phyloP scores from a whole-genome alignment of 2,329 filamentous ascomycete species.

The Claviceps spartinae region DNA sequence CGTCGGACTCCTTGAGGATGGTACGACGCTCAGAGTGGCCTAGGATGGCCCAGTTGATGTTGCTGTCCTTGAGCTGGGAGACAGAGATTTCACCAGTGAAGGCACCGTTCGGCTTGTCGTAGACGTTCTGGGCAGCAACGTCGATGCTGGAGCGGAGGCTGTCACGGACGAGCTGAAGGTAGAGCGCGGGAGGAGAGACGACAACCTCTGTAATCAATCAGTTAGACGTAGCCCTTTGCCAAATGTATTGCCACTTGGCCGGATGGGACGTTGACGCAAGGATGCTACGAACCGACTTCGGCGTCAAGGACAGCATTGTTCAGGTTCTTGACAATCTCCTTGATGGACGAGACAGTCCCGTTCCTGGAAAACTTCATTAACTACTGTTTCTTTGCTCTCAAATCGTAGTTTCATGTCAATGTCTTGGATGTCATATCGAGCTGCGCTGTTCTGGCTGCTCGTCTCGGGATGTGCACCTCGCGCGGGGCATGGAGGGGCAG shows the following conservation, averaged over 20 bases:
- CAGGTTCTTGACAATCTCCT: constrained; percentile 77
- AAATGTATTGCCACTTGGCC: neutral
- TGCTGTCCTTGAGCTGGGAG: constrained; percentile 76
- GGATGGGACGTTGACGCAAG: constrained; percentile 1
- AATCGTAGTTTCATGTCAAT: neutral
- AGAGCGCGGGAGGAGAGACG: constrained; percentile 79
- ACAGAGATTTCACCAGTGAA: constrained; percentile 96
- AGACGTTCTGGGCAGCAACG: constrained; percentile 93
- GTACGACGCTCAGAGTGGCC: constrained; percentile 93
- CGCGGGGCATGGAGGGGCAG: constrained; percentile 15
- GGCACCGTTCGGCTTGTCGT: constrained; percentile 89
- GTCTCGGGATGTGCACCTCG: constrained; percentile 6
- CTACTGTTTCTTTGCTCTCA: neutral
- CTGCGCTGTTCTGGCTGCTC: constrained; percentile 18
- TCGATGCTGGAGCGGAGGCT: constrained; percentile 62
- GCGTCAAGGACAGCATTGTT: constrained; percentile 73
- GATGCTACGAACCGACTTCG: constrained; percentile 47
- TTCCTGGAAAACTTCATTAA: constrained; percentile 49
- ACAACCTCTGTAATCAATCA: constrained; percentile 59
- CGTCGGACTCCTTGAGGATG: constrained; percentile 74
- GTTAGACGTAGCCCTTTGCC: neutral
- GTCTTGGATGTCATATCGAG: neutral
- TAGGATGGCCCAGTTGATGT: constrained; percentile 79
- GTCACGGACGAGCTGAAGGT: constrained; percentile 77
- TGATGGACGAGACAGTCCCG: constrained; percentile 79